A percentile compares a stretch with the other conserved stretches of the same genome.
phyloP scores from a whole-genome alignment of 2,329 filamentous ascomycete genomes.

The Colletotrichum sansevieriae region DNA sequence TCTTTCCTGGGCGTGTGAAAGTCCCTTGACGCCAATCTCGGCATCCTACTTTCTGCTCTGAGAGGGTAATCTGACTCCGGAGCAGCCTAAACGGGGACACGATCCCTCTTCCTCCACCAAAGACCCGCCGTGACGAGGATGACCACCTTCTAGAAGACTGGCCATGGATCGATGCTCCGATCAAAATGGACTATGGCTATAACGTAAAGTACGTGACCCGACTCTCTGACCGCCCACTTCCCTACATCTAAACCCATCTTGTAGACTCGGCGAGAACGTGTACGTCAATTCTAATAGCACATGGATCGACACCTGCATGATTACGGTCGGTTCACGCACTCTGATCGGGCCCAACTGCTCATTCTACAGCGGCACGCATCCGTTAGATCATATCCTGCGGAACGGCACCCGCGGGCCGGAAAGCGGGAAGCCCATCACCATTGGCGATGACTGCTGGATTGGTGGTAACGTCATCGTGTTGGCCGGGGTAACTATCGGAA shows the following conservation, averaged over 20 bases:
- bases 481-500: constrained; percentile 83
- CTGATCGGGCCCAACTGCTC: constrained; percentile 83
- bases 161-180: constrained; percentile 77
- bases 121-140: constrained; percentile 71
- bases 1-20: constrained; percentile 15
- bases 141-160: constrained; percentile 72
- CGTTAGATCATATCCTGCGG: constrained; percentile 79
- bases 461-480: constrained; percentile 79
- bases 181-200: constrained; percentile 82
- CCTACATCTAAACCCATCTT: neutral
- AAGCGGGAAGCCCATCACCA: constrained; percentile 76
- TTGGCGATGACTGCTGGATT: constrained; percentile 87
- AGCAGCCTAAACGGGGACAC: constrained; percentile 72
- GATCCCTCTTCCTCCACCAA: constrained; percentile 71
- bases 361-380: constrained; percentile 81
- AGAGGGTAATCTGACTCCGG: constrained; percentile 17
- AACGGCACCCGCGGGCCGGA: constrained; percentile 84
- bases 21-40: neutral
- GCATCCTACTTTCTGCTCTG: neutral
- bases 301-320: constrained; percentile 81
- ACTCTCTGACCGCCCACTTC: neutral
- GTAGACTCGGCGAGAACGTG: constrained; percentile 74
- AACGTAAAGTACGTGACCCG: constrained; percentile 68
- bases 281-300: constrained; percentile 82
- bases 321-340: constrained; percentile 82